Conservation (phyloP, 495 filamentous ascomycete genomes). For the Neurospora africana region DNA sequence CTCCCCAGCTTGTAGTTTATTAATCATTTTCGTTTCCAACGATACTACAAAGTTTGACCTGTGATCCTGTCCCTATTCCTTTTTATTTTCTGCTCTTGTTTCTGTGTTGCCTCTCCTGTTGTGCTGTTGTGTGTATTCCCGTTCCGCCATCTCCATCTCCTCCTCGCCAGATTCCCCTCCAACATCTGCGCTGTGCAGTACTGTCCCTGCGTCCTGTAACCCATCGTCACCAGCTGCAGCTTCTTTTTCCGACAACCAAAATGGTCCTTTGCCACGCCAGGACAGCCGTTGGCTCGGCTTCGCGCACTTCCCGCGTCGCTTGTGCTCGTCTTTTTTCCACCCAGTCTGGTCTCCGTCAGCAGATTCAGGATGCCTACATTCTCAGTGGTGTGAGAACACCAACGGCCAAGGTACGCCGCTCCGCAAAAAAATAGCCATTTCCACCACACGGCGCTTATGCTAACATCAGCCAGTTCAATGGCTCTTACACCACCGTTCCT, state of each 20-base stretch:
- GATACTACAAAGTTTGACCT: not conserved
- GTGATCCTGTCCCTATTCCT: not conserved
- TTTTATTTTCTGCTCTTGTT: not conserved
- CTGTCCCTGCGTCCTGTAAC: not conserved
- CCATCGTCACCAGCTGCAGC: not conserved
- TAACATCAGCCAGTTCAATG: slow-evolving; percentile 65
- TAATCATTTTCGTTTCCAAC: not conserved
- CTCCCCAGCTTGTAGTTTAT: not conserved
- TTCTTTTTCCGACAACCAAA: not conserved
- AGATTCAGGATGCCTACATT: slow-evolving; percentile 86
- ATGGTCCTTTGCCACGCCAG: not conserved
- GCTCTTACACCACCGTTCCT: slow-evolving; percentile 69
- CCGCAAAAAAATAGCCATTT: not conserved
- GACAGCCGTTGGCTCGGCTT: not conserved
- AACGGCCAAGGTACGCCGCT: slow-evolving; percentile 58
- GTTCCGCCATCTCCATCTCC: not conserved
- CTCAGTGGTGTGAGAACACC: slow-evolving; percentile 80
- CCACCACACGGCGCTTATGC: not conserved
- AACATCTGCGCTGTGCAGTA: not conserved
- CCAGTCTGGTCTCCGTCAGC: slow-evolving; percentile 45
- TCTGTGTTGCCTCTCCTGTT: not conserved
- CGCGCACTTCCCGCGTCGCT: slow-evolving; percentile 1
- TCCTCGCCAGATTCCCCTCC: not conserved
- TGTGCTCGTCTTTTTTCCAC: slow-evolving; percentile 57
- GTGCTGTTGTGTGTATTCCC: not conserved